Evolutionary conservation across 805 yeast genomes (phyloP).

Genomic region (Yarrowia phangngaensis): DNA sequence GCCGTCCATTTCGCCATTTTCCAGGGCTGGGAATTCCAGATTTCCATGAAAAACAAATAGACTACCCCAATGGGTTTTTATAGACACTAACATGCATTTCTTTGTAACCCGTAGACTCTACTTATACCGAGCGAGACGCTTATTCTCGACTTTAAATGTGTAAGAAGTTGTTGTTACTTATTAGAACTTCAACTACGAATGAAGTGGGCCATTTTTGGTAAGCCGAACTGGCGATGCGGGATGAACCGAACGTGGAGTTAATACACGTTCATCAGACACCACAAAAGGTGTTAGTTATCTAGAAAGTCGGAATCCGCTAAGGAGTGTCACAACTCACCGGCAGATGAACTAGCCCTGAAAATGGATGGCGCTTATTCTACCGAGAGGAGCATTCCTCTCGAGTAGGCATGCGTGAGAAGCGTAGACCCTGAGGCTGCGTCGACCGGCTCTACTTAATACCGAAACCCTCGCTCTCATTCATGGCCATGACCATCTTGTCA

Average conservation of each 20-base stretch:
- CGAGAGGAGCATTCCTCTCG: constrained; percentile 43
- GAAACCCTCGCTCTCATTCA: constrained; percentile 80
- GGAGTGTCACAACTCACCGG: constrained; percentile 55
- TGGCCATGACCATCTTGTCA: constrained; percentile 60
- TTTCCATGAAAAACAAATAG: not conserved
- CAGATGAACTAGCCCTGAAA: constrained; percentile 48
- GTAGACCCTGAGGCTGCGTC: constrained; percentile 29
- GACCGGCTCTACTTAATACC: constrained; percentile 52
- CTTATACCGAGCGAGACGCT: too few relatives aligned
- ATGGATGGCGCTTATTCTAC: constrained; percentile 45
- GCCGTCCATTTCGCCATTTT: constrained; percentile 18
- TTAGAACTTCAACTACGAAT: constrained; percentile 28
- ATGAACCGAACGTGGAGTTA: constrained; percentile 45
- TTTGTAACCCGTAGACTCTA: not conserved
- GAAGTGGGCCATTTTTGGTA: constrained; percentile 49
- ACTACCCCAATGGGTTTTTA: not conserved
- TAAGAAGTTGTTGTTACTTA: not conserved
- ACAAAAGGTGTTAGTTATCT: constrained; percentile 47
- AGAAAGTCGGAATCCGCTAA: constrained; percentile 50
- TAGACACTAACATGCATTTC: too few relatives aligned
- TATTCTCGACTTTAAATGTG: constrained; percentile 1
- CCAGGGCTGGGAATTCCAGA: constrained; percentile 17
- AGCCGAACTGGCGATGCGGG: constrained; percentile 50
- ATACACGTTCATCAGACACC: constrained; percentile 47
- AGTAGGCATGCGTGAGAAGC: constrained; percentile 47